Base-by-base conservation (phyloP, 2,329 filamentous ascomycete genomes). In the Pseudovirgaria hyperparasitica region DNA sequence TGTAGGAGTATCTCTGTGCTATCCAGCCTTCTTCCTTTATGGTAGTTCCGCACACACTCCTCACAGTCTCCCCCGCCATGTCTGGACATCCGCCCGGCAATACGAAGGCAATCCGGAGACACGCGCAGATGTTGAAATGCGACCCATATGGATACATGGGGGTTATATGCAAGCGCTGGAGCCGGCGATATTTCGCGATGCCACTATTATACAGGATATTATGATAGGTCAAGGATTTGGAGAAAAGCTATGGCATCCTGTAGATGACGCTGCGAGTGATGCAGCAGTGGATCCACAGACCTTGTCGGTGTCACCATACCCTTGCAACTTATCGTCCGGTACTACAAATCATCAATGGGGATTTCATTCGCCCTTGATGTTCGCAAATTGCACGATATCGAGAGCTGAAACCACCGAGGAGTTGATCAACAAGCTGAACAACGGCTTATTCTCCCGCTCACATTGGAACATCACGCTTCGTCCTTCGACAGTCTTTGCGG, bases 291-390 rank as follows among this genome's bases (percentile, higher is more conserved):
- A 3, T 16, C 22, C 16, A 19, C n/a, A n/a, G 27, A 12, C 12
- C 10, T 10, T 25, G 19, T 6, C 11, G 19, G 10, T 5, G 6
- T 11, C 4, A 4, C n/a, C n/a, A n/a, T n/a, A n/a, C n/a, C n/a
- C n/a, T n/a, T n/a, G n/a, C n/a, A n/a, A n/a, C n/a, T n/a, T n/a
- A n/a, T n/a, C n/a, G n/a, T 17, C 7, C 18, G 5, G 13, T 15
- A 49, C 72, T 18, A 70, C 63, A 4, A 67, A 72, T 37, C 57
- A 72, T 39, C 72, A 72, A 4, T 84, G 78, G 78, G 80, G 81
- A 39, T 81, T 81, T 43, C 79, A 86, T 41, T 86, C 81, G n/a
- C 80, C 81, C 2, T 55, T 87, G 28, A 74, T 82, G 50, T 86
- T 85, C 50, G 87, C 81, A 81, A 67, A 72, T 33, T 79, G 75